Conservation (phyloP, 2,329 filamentous ascomycete genomes). For the Dothideomycetes sp. region DNA sequence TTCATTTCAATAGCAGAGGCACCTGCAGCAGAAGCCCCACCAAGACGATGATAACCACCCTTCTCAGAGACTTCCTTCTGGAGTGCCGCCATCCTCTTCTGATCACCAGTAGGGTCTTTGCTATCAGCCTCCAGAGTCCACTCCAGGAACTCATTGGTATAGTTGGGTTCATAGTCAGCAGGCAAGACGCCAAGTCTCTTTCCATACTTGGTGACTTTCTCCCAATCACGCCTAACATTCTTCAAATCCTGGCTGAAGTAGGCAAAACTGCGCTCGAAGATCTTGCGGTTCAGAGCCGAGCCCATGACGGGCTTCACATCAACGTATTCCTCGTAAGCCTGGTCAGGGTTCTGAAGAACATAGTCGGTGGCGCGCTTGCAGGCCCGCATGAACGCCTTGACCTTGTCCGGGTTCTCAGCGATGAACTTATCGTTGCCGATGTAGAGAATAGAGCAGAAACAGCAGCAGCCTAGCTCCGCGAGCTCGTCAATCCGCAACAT, state of each 20-base stretch:
- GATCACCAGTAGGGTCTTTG: conserved; percentile 56
- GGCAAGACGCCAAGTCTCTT: conserved; percentile 60
- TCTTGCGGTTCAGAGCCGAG: conserved; percentile 60
- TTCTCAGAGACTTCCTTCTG: conserved; percentile 54
- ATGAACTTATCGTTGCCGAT: conserved; percentile 67
- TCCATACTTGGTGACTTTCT: conserved; percentile 66
- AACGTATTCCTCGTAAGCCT: conserved; percentile 58
- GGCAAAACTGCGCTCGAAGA: conserved; percentile 67
- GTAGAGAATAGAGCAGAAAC: conserved; percentile 73
- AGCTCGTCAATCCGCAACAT: conserved; percentile 76
- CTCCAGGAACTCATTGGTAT: conserved; percentile 59
- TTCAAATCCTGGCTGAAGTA: conserved; percentile 66
- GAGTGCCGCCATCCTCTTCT: conserved; percentile 61
- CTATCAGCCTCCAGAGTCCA: conserved; percentile 58
- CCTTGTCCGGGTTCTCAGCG: conserved; percentile 52
- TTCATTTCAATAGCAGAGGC: conserved; percentile 1
- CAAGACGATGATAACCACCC: conserved; percentile 46
- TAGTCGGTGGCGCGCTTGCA: conserved; percentile 66
- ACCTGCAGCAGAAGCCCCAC: not conserved
- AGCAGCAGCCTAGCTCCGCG: conserved; percentile 70
- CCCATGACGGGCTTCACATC: conserved; percentile 63
- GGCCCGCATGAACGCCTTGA: conserved; percentile 57
- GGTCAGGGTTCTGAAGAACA: conserved; percentile 51
- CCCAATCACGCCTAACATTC: conserved; percentile 66
- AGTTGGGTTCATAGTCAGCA: conserved; percentile 57